Percentiles rank a stretch among this genome's conserved stretches.
phyloP scores from a whole-genome alignment of 805 yeast genomes.

The Diddensiella caesifluorescens region DNA sequence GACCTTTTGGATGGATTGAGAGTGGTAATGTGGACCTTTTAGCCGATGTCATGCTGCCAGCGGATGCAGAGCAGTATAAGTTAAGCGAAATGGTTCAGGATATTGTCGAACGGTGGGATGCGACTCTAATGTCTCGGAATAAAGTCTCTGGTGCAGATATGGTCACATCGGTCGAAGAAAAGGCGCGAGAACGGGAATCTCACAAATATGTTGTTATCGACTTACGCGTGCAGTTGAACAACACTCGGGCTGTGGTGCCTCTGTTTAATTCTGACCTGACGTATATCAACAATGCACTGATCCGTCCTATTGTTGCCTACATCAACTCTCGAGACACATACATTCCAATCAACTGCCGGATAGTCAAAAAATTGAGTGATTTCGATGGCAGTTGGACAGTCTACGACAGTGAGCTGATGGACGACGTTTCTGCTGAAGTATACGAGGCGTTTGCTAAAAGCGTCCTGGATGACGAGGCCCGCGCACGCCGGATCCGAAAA shows the following conservation, averaged over 20 bases:
- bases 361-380: constrained; percentile 71
- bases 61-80: constrained; percentile 49
- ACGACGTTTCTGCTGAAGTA: constrained; percentile 81
- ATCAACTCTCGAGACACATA: constrained; percentile 86
- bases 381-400: constrained; percentile 97
- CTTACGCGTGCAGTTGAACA: constrained; percentile 69
- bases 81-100: constrained; percentile 34
- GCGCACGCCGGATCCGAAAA: constrained; percentile 65
- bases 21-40: constrained; percentile 88
- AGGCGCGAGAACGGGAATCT: constrained; percentile 28
- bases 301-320: constrained; percentile 92
- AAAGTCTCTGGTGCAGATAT: constrained; percentile 20
- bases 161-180: constrained; percentile 29
- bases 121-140: constrained; percentile 22
- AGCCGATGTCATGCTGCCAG: constrained; percentile 84
- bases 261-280: constrained; percentile 80
- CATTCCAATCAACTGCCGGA: constrained; percentile 79
- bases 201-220: constrained; percentile 69
- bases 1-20: constrained; percentile 97
- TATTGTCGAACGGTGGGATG: constrained; percentile 38
- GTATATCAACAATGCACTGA: constrained; percentile 86
- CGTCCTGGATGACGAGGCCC: constrained; percentile 79
- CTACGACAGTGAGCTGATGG: constrained; percentile 86
- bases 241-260: constrained; percentile 86
- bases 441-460: constrained; percentile 86